Conservation (phyloP, 768 basidiomycete species). For the Paxillus rubicundulus region DNA sequence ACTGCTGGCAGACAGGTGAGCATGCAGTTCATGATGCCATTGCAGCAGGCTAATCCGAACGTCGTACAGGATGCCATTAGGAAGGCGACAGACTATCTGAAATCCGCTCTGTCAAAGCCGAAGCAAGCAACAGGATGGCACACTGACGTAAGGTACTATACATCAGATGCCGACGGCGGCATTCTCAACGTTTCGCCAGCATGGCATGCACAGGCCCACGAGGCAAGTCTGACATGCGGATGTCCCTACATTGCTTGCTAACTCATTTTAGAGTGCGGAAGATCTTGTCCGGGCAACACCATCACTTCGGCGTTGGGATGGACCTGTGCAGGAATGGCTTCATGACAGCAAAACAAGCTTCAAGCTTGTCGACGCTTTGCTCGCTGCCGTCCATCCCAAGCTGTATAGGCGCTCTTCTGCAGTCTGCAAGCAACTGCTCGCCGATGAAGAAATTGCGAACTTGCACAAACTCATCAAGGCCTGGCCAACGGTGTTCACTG, state of each 20-base stretch:
- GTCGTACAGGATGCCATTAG: too few relatives aligned
- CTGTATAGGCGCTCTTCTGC: neutral
- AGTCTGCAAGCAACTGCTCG: neutral
- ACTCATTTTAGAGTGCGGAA: too few relatives aligned
- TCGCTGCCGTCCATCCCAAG: neutral
- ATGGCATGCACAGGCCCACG: neutral
- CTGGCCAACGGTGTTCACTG: neutral
- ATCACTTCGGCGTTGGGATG: neutral
- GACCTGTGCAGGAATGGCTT: neutral
- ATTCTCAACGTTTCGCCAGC: neutral
- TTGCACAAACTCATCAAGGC: neutral
- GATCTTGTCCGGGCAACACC: neutral
- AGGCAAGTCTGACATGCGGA: neutral
- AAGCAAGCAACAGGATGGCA: neutral
- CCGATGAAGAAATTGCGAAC: neutral
- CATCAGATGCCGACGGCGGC: neutral
- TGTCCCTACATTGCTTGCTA: too few relatives aligned
- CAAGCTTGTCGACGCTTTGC: neutral
- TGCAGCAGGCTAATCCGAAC: too few relatives aligned
- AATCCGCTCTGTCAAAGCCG: neutral
- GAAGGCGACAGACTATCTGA: neutral
- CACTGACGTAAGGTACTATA: neutral
- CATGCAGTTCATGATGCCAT: neutral
- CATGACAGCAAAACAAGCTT: neutral
- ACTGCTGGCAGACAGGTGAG: neutral